Evolutionary conservation across 2,329 filamentous ascomycete genomes (phyloP).

Genomic region (Aureobasidium leucospermi): DNA sequence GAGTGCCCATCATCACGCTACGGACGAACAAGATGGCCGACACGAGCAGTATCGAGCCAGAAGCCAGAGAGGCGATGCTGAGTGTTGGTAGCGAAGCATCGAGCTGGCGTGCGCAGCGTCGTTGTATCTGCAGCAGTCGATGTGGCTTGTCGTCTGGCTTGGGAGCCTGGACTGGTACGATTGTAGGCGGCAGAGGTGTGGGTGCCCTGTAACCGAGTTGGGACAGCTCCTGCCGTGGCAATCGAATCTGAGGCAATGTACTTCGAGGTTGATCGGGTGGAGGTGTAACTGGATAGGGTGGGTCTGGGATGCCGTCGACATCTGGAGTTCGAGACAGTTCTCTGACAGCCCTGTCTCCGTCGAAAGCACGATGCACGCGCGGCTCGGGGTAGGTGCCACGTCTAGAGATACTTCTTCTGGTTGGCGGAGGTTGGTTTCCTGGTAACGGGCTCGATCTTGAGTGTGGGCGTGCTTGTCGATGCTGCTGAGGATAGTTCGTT

Average conservation of each 20-base stretch:
- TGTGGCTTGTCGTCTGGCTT: background rate
- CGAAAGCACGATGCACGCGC: background rate
- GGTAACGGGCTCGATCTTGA: background rate
- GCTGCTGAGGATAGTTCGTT: background rate
- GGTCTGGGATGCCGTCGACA: background rate
- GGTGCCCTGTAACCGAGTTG: background rate
- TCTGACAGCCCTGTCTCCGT: background rate
- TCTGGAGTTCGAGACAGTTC: background rate
- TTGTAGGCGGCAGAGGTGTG: background rate
- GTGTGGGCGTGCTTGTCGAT: background rate
- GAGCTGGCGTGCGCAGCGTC: background rate
- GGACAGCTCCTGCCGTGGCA: too few species aligned
- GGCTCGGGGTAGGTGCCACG: background rate
- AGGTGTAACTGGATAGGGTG: constrained; percentile 6
- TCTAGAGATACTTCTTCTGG: background rate
- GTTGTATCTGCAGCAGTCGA: background rate
- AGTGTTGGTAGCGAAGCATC: background rate
- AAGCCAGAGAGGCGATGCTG: background rate
- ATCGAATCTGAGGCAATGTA: background rate
- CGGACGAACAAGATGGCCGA: background rate
- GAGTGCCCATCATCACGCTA: background rate
- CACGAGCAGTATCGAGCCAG: constrained; percentile 1
- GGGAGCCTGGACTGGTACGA: background rate
- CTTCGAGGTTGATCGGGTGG: background rate
- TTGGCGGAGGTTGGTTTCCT: background rate